Percentiles rank a stretch among this genome's conserved stretches.
Evolutionary conservation across 164 flowering plant genomes (phyloP).

Genomic region (Umbilicus rupestris): DNA sequence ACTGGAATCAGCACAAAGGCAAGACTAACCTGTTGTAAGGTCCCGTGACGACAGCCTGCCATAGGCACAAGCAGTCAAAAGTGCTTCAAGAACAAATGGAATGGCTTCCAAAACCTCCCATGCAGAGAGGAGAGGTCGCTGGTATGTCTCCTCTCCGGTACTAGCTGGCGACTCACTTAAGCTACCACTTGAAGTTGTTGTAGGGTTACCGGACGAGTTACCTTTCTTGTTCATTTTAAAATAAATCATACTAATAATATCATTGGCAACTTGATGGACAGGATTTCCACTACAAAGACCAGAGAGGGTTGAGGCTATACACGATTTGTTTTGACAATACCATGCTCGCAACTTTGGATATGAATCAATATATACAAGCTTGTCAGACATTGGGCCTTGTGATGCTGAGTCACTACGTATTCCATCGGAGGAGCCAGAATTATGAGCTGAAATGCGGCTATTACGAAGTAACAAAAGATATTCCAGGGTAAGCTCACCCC

Average conservation of each 20-base stretch:
- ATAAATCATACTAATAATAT: slow-evolving; percentile 63
- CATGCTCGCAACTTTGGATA: slow-evolving; percentile 75
- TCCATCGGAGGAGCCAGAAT: slow-evolving; percentile 21
- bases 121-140: slow-evolving; percentile 61
- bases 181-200: slow-evolving; percentile 44
- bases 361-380: slow-evolving; percentile 59
- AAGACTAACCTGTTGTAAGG: slow-evolving; percentile 62
- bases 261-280: slow-evolving; percentile 69
- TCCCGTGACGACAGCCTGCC: slow-evolving; percentile 83
- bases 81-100: slow-evolving; percentile 81
- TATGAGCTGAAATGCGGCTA: slow-evolving; percentile 27
- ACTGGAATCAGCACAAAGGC: neutral
- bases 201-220: slow-evolving; percentile 23
- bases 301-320: slow-evolving; percentile 75
- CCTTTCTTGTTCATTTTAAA: slow-evolving; percentile 47
- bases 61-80: slow-evolving; percentile 77
- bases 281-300: slow-evolving; percentile 56
- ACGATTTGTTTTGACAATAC: slow-evolving; percentile 73
- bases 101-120: slow-evolving; percentile 91
- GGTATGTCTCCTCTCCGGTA: slow-evolving; percentile 41
- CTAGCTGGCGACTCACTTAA: slow-evolving; percentile 43
- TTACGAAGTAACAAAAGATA: slow-evolving; percentile 61
- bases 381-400: slow-evolving; percentile 19
- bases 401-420: slow-evolving; percentile 14
- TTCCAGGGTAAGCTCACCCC: slow-evolving; percentile 54